A percentile compares a stretch with the other conserved stretches of the same genome.
Evolutionary conservation across 768 basidiomycete genomes (phyloP).

Genomic region (Kwoniella pini): DNA sequence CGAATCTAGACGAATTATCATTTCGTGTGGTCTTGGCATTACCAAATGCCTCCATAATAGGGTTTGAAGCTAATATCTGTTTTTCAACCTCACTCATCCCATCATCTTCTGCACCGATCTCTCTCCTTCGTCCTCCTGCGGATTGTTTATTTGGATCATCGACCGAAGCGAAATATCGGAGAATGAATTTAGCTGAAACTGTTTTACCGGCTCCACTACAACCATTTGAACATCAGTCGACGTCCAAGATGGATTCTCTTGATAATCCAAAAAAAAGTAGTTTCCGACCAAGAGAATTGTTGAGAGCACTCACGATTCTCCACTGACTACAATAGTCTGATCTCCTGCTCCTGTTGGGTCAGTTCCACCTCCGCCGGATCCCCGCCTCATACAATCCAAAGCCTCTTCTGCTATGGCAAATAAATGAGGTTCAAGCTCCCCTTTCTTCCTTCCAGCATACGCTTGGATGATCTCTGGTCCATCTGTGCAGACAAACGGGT

Average conservation of each 20-base stretch:
- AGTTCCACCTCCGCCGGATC: constrained; percentile 49
- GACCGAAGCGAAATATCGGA: constrained; percentile 97
- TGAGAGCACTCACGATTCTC: constrained; percentile 74
- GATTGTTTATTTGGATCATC: constrained; percentile 74
- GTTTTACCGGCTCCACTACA: constrained; percentile 97
- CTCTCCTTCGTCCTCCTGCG: constrained; percentile 70
- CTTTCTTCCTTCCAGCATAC: constrained; percentile 85
- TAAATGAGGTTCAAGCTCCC: constrained; percentile 94
- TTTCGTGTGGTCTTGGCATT: constrained; percentile 99
- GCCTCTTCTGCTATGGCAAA: constrained; percentile 99
- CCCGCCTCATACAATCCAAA: constrained; percentile 90
- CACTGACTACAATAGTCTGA: constrained; percentile 98
- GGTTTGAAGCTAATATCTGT: constrained; percentile 98
- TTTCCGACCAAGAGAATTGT: too few relatives aligned
- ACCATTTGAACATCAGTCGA: not conserved
- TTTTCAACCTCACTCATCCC: constrained; percentile 84
- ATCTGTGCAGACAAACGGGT: constrained; percentile 55
- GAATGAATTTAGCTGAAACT: constrained; percentile 98
- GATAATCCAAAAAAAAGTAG: too few relatives aligned
- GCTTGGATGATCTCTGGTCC: constrained; percentile 96
- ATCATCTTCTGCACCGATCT: constrained; percentile 45
- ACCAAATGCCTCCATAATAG: constrained; percentile 97
- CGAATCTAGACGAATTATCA: constrained; percentile 98
- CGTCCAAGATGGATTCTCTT: too few relatives aligned
- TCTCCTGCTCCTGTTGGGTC: constrained; percentile 70